Evolutionary conservation across 192 early-diverging fungal genomes (phyloP).

Genomic region (Coemansia sp.): DNA sequence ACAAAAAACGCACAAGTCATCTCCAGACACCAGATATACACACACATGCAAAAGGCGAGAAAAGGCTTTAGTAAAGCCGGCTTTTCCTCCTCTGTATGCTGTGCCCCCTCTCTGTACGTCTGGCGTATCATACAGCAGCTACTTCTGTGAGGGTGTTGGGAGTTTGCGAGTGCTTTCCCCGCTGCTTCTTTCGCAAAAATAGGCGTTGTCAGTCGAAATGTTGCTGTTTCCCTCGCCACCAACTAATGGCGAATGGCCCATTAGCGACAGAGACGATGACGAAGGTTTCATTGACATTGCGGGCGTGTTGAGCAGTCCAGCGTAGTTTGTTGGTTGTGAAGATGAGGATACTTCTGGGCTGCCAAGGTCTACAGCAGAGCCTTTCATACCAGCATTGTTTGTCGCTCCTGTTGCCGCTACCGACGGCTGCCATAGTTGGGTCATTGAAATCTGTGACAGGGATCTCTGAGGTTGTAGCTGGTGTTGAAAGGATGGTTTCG

Average conservation of each 20-base stretch:
- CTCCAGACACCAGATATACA: no score
- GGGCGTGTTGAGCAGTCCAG: constrained; percentile 42
- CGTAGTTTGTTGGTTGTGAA: constrained; percentile 22
- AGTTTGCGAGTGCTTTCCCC: neutral
- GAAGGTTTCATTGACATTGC: constrained; percentile 42
- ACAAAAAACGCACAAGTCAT: no score
- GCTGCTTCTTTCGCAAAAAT: constrained; percentile 8
- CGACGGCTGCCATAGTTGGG: constrained; percentile 39
- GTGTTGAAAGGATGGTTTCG: constrained; percentile 42
- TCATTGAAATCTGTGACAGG: constrained; percentile 42
- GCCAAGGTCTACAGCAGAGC: neutral
- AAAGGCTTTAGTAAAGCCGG: no score
- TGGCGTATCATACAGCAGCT: neutral
- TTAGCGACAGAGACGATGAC: constrained; percentile 43
- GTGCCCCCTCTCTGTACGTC: no score
- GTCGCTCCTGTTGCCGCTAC: constrained; percentile 13
- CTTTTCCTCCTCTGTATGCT: no score
- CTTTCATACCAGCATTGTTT: neutral
- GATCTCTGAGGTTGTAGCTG: constrained; percentile 35
- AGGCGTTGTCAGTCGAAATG: neutral
- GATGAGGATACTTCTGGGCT: neutral
- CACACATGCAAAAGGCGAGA: no score
- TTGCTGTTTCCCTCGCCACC: constrained; percentile 1
- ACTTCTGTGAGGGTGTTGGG: neutral
- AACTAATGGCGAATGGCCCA: constrained; percentile 30